Conservation (phyloP, 495 filamentous ascomycete species). For the Aspergillus sparsus region DNA sequence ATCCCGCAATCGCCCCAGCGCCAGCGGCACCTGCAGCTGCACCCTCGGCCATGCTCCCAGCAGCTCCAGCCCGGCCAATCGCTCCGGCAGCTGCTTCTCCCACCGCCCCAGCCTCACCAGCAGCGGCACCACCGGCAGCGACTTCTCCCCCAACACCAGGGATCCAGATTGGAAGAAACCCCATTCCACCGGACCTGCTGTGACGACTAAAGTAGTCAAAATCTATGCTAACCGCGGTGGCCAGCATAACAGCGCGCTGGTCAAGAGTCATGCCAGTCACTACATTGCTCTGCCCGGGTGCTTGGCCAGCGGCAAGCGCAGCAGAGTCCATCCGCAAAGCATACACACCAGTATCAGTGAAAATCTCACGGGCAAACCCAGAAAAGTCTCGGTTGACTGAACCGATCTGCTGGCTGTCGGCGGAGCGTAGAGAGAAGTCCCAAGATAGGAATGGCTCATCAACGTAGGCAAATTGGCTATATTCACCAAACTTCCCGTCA, state of each 20-base stretch:
- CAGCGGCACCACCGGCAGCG: slow-evolving; percentile 47
- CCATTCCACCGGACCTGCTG: slow-evolving; percentile 48
- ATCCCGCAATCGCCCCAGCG: slow-evolving; percentile 62
- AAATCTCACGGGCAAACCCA: slow-evolving; percentile 69
- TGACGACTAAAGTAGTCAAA: slow-evolving; percentile 74
- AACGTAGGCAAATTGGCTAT: slow-evolving; percentile 64
- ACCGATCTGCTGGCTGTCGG: slow-evolving; percentile 51
- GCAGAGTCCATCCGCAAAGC: slow-evolving; percentile 69
- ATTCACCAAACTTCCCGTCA: slow-evolving; percentile 43
- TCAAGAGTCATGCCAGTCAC: slow-evolving; percentile 64
- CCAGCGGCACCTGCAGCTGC: slow-evolving; percentile 48
- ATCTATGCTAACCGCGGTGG: slow-evolving; percentile 68
- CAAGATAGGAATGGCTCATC: slow-evolving; percentile 58
- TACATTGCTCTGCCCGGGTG: slow-evolving; percentile 22
- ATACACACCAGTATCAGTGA: slow-evolving; percentile 73
- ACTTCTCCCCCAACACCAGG: slow-evolving; percentile 54
- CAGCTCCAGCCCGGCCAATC: slow-evolving; percentile 37
- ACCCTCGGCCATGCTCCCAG: slow-evolving; percentile 44
- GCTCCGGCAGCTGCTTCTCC: slow-evolving; percentile 40
- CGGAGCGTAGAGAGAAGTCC: slow-evolving; percentile 58
- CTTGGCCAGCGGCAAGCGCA: slow-evolving; percentile 41
- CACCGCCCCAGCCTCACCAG: slow-evolving; percentile 44
- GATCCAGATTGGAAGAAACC: slow-evolving; percentile 62
- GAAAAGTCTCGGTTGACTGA: slow-evolving; percentile 68
- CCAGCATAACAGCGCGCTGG: slow-evolving; percentile 71